Evolutionary conservation across 176 grass and related monocot species (phyloP).

Genomic region (Chrysopogon serrulatus): DNA sequence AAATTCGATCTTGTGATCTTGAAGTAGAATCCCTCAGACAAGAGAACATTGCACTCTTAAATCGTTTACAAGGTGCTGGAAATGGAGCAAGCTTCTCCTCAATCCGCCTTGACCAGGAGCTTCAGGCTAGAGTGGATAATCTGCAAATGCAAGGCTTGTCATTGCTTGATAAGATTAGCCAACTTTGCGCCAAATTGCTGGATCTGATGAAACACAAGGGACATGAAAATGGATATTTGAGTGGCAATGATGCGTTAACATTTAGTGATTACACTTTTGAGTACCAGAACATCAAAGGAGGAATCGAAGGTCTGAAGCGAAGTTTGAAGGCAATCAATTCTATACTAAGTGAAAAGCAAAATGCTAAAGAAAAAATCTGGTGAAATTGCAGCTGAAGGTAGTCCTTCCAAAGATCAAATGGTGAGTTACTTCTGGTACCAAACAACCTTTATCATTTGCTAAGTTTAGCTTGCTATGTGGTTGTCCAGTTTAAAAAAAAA

Average conservation of each 20-base stretch:
- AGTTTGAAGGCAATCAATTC: conserved; percentile 43
- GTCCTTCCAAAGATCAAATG: conserved; percentile 16
- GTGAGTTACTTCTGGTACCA: conserved; percentile 30
- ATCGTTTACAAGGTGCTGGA: conserved; percentile 53
- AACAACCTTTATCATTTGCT: neutral
- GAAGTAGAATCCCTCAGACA: conserved; percentile 74
- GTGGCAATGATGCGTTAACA: conserved; percentile 31
- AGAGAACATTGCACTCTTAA: conserved; percentile 72
- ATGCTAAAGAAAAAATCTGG: conserved; percentile 31
- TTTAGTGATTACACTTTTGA: conserved; percentile 58
- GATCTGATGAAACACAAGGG: conserved; percentile 45
- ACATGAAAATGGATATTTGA: conserved; percentile 30
- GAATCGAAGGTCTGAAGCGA: conserved; percentile 60
- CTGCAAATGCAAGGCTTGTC: conserved; percentile 69
- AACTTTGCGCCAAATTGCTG: conserved; percentile 51
- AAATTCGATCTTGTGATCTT: conserved; percentile 52
- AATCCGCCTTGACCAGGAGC: conserved; percentile 57
- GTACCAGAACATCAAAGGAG: conserved; percentile 64
- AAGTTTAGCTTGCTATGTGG: neutral
- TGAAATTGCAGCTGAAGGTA: conserved; percentile 5
- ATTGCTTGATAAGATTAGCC: conserved; percentile 59
- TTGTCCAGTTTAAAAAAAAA: neutral
- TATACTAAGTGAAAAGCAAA: conserved; percentile 52
- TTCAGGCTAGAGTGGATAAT: conserved; percentile 50
- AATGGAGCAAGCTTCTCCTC: conserved; percentile 36